Evolutionary conservation across 208 protist species (phyloP).

Genomic region (Wallacemonas sp.): DNA sequence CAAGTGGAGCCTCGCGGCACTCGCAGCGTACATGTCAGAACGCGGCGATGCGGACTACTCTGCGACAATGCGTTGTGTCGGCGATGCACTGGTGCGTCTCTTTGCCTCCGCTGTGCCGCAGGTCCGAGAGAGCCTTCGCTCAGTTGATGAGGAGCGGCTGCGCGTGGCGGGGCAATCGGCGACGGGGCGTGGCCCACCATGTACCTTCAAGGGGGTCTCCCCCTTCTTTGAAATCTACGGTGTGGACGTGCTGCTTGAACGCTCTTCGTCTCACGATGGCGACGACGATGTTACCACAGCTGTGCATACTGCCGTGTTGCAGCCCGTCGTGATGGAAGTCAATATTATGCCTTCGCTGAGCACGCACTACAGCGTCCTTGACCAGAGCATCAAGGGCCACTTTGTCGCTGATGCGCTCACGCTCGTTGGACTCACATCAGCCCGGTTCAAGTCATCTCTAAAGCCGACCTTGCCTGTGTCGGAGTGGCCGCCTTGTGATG

Average conservation of each 20-base stretch:
- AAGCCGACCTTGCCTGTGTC: neutral
- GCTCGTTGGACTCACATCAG: slow-evolving; percentile 69
- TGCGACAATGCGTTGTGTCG: slow-evolving; percentile 54
- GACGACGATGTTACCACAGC: neutral
- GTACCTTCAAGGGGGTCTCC: slow-evolving; percentile 23
- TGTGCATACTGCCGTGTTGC: slow-evolving; percentile 1
- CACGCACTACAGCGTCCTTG: slow-evolving; percentile 74
- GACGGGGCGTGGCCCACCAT: slow-evolving; percentile 7
- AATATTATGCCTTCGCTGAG: slow-evolving; percentile 89
- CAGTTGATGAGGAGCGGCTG: neutral
- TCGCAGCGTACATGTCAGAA: slow-evolving; percentile 43
- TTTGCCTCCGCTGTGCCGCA: slow-evolving; percentile 65
- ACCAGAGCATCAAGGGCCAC: slow-evolving; percentile 82
- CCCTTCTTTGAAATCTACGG: slow-evolving; percentile 88
- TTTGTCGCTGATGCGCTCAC: slow-evolving; percentile 79
- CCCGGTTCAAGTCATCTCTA: slow-evolving; percentile 15
- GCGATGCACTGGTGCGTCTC: slow-evolving; percentile 70
- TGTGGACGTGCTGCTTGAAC: slow-evolving; percentile 73
- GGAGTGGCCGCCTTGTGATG: neutral
- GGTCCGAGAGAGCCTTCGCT: slow-evolving; percentile 41
- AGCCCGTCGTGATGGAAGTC: slow-evolving; percentile 77
- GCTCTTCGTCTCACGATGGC: neutral
- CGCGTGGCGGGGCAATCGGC: neutral
- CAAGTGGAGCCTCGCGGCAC: slow-evolving; percentile 61
- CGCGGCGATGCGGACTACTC: slow-evolving; percentile 34